phyloP scores from a whole-genome alignment of 2,329 filamentous ascomycete species.

The Fusarium bactridioides region DNA sequence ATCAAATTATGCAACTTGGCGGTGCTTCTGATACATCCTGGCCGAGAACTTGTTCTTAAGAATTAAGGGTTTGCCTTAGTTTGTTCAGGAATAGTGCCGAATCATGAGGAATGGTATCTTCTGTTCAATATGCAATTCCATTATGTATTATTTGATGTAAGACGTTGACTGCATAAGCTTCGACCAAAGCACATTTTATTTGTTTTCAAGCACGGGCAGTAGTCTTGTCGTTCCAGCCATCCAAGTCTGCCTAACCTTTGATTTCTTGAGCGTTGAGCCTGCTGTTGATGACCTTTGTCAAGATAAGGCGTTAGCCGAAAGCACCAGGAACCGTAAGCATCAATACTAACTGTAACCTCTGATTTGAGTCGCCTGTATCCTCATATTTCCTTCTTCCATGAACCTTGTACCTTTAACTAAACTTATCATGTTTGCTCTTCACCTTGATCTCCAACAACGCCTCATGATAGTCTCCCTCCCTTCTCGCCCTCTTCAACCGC shows the following conservation, averaged over 20 bases:
- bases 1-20: not conserved
- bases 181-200: no score
- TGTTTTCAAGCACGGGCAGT: not conserved
- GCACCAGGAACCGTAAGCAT: not conserved
- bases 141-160: not conserved
- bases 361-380: not conserved
- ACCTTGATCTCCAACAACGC: constrained; percentile 84
- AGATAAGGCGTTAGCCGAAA: not conserved
- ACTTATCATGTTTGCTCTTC: constrained; percentile 94
- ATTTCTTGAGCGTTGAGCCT: not conserved
- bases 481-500: constrained; percentile 80
- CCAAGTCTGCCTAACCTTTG: not conserved
- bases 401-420: constrained; percentile 40
- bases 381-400: not conserved
- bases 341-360: not conserved
- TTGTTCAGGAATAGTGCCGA: not conserved
- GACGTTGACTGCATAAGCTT: not conserved
- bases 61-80: not conserved
- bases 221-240: no score
- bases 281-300: not conserved
- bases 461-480: constrained; percentile 91
- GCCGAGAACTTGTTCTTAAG: no score
- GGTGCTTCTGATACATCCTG: not conserved
- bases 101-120: not conserved
- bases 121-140: not conserved